Percentiles rank a stretch among this genome's conserved stretches.
phyloP scores from a whole-genome alignment of 345 rosid genomes.

The Arabidopsis arenosa region DNA sequence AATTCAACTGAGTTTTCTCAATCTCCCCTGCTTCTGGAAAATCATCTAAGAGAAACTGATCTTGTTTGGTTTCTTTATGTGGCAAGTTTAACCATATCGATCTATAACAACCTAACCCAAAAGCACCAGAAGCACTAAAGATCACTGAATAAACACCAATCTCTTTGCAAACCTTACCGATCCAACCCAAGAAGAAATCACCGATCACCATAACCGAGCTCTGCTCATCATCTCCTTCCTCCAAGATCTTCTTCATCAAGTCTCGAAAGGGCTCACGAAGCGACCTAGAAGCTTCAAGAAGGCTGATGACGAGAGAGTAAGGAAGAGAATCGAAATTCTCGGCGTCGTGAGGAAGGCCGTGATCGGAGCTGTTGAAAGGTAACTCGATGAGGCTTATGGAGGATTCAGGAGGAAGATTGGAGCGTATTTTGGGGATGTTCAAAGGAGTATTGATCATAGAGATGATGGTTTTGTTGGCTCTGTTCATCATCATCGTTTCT shows the following conservation, averaged over 20 bases:
- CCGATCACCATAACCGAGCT: constrained; percentile 54
- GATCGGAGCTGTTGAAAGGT: constrained; percentile 63
- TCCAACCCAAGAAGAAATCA: constrained; percentile 76
- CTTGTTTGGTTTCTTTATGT: constrained; percentile 40
- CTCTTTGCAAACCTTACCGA: constrained; percentile 56
- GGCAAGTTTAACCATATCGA: constrained; percentile 63
- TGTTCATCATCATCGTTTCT: constrained; percentile 42
- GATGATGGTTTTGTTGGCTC: constrained; percentile 30
- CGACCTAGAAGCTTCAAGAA: constrained; percentile 63
- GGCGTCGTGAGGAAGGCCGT: constrained; percentile 68
- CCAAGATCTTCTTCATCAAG: constrained; percentile 34
- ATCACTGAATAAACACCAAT: constrained; percentile 58
- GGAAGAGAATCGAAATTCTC: constrained; percentile 78
- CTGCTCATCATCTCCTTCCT: constrained; percentile 10
- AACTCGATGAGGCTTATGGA: constrained; percentile 62
- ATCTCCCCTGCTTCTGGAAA: constrained; percentile 59
- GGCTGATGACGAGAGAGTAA: constrained; percentile 57
- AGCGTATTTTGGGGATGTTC: constrained; percentile 56
- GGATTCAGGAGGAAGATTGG: constrained; percentile 58
- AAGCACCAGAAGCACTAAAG: constrained; percentile 49
- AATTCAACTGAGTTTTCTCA: constrained; percentile 56
- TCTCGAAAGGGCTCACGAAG: constrained; percentile 53
- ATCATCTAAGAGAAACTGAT: constrained; percentile 56
- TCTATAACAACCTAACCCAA: constrained; percentile 59
- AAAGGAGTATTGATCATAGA: constrained; percentile 65